Evolutionary conservation across 2,329 filamentous ascomycete genomes (phyloP).

Genomic region (Bertia moriformis): DNA sequence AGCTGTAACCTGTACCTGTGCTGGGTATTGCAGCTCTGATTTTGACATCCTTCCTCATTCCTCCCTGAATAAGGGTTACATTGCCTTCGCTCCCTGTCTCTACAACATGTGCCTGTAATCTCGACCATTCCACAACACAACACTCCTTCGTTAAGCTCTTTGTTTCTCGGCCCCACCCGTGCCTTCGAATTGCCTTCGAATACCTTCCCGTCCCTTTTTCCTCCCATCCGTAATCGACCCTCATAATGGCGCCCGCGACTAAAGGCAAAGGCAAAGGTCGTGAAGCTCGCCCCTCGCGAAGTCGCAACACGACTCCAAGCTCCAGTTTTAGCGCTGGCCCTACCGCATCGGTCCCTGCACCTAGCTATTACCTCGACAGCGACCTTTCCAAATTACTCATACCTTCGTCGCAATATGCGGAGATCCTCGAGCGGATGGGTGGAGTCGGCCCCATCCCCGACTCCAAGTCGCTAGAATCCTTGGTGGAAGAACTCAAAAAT

Average conservation of each 20-base stretch:
- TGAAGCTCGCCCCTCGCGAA: conserved; percentile 35
- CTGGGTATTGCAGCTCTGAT: no score
- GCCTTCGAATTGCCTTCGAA: background rate
- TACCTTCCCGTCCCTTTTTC: background rate
- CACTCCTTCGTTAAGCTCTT: no score
- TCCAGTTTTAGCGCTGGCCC: conserved; percentile 31
- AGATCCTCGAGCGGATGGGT: conserved; percentile 38
- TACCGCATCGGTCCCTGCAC: conserved; percentile 14
- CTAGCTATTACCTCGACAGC: conserved; percentile 38
- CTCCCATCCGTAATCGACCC: background rate
- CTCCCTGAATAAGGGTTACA: no score
- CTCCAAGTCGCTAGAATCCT: conserved; percentile 26
- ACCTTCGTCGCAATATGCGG: conserved; percentile 33
- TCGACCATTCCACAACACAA: no score
- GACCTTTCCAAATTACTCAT: conserved; percentile 29
- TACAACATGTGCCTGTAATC: no score
- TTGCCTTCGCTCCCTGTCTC: no score
- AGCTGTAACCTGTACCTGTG: no score
- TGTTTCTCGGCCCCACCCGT: no score
- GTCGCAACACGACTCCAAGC: conserved; percentile 48
- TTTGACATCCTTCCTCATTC: no score
- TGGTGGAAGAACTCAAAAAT: conserved; percentile 35
- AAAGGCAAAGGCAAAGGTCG: conserved; percentile 36
- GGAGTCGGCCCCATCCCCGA: conserved; percentile 29
- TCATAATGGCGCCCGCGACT: conserved; percentile 23